Evolutionary conservation across 2,329 filamentous ascomycete genomes (phyloP).

Genomic region (Verticillium longisporum): DNA sequence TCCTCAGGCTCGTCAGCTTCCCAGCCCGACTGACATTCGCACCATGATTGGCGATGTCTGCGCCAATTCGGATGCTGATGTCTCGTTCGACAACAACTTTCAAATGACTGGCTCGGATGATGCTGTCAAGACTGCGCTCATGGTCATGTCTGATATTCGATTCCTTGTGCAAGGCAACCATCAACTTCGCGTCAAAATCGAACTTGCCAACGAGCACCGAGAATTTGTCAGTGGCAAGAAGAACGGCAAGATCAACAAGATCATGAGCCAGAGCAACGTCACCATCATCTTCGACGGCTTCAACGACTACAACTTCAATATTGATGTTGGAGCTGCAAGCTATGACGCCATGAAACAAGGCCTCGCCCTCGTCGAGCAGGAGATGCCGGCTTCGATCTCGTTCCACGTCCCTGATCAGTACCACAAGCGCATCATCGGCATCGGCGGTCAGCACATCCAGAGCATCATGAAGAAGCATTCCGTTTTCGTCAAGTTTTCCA

Average conservation of each 20-base stretch:
- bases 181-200: slow-evolving; percentile 95
- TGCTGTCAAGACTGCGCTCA: slow-evolving; percentile 89
- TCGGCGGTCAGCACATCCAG: slow-evolving; percentile 96
- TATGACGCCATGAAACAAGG: slow-evolving; percentile 95
- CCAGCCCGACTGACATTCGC: slow-evolving; percentile 67
- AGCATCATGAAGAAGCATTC: slow-evolving; percentile 99
- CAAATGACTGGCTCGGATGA: slow-evolving; percentile 94
- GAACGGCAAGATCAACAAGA: slow-evolving; percentile 99
- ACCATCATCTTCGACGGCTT: slow-evolving; percentile 99
- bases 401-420: slow-evolving; percentile 99
- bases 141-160: slow-evolving; percentile 84
- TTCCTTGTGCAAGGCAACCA: slow-evolving; percentile 84
- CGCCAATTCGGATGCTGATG: slow-evolving; percentile 89
- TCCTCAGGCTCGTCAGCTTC: slow-evolving; percentile 55
- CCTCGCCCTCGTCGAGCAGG: slow-evolving; percentile 87
- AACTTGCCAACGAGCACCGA: slow-evolving; percentile 98
- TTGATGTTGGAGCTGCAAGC: slow-evolving; percentile 86
- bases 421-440: slow-evolving; percentile 98
- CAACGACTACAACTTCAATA: slow-evolving; percentile 99
- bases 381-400: slow-evolving; percentile 98
- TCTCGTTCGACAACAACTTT: slow-evolving; percentile 93
- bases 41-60: slow-evolving; percentile 95
- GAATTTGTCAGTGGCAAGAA: slow-evolving; percentile 99
- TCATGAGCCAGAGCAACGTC: slow-evolving; percentile 98
- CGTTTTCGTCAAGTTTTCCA: slow-evolving; percentile 98